Evolutionary conservation across 805 yeast genomes (phyloP), one percentile per base, ranked within the genome.

Genomic region (Suhomyces kilbournensis): DNA sequence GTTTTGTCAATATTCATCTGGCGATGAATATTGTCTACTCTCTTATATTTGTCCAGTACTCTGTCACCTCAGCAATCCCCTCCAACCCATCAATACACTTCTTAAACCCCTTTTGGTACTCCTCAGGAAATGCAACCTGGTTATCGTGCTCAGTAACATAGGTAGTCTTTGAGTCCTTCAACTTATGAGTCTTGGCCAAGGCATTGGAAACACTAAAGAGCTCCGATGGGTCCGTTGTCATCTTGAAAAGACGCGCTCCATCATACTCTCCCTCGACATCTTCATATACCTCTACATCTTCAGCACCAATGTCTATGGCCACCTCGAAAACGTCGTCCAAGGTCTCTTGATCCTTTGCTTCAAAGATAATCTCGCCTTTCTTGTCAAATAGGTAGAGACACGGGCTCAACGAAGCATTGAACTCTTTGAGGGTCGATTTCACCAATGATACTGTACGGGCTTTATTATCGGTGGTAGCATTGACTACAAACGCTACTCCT

Each of bases 381-480:
- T 84, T 80, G 52, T 87, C 85, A 71, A 93, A 93, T 71, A 87
- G 78, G 64, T 82, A 93, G 49, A 79, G 68, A 15, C 96, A 85
- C 7, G 97, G 96, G 10, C 94, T 81, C 66, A 90, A 72, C 28
- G 84, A 76, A 1, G 88, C 86, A 45, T 84, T 85, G 57, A 78
- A 80, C 59, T 88, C 88, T 40, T 84, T 80, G 66, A 93, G 83
- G 3, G 88, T 85, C 7, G 87, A 83, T 61, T 92, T 82, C 7
- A 94, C 85, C 47, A 79, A 77, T 14, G 88, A 86, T 34, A 90
- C 80, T 0, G 97, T 85, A 48, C 98, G 76, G 53, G 87, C 84
- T 67, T 88, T 90, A 68, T 90, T 93, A 65, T 93, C 97, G 0
- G 98, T 93, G 47, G 84, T 76, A 0, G 96, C 92, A 62, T 90